phyloP scores from a whole-genome alignment of 257 asterid species.

The Verbascum thapsus region DNA sequence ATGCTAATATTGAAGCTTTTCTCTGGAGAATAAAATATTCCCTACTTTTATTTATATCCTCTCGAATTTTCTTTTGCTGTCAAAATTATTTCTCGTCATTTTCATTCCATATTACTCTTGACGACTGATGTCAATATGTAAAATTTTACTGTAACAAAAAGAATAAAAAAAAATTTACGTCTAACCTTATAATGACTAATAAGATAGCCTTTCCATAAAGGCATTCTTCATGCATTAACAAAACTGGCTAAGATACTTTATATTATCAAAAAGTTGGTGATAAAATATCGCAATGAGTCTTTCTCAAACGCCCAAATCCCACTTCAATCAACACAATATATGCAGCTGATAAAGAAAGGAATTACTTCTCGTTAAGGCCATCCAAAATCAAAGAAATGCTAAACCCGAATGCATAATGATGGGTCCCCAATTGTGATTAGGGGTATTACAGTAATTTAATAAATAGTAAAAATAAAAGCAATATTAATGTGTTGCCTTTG shows the following conservation, averaged over 20 bases:
- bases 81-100: too few relatives aligned
- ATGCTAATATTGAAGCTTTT: slow-evolving; percentile 24
- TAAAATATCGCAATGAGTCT: slow-evolving; percentile 6
- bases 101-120: too few relatives aligned
- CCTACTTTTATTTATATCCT: too few relatives aligned
- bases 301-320: slow-evolving; percentile 14
- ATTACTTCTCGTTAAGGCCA: slow-evolving; percentile 58
- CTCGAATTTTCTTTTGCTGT: too few relatives aligned
- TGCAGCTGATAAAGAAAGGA: slow-evolving; percentile 48
- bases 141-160: neutral
- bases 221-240: slow-evolving; percentile 20
- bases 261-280: neutral
- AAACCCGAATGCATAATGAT: slow-evolving; percentile 60
- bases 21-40: too few relatives aligned
- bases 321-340: neutral
- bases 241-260: slow-evolving; percentile 9
- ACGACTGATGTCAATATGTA: neutral
- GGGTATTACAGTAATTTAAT: too few relatives aligned
- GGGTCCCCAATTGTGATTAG: too few relatives aligned
- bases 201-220: slow-evolving; percentile 23
- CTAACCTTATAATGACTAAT: slow-evolving; percentile 10
- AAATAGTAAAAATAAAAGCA: too few relatives aligned
- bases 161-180: neutral
- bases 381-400: slow-evolving; percentile 62
- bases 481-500: too few relatives aligned